Evolutionary conservation across 2,329 filamentous ascomycete genomes (phyloP).

Genomic region (Fulvia fulva): DNA sequence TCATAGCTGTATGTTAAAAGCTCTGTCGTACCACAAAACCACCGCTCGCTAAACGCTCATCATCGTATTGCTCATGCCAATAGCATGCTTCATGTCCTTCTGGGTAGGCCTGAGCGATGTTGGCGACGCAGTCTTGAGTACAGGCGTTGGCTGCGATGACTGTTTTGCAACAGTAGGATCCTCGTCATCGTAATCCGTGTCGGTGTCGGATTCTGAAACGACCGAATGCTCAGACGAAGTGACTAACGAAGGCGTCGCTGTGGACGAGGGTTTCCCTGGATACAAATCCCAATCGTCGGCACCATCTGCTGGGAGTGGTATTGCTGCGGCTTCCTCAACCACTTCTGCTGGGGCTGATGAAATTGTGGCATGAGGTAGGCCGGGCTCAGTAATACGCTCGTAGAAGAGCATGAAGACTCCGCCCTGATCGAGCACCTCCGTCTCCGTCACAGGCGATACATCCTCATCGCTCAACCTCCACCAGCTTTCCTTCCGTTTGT

Average conservation of each 20-base stretch:
- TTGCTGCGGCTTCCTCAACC: constrained; percentile 10
- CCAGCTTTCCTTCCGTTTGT: constrained; percentile 58
- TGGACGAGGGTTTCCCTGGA: constrained; percentile 2
- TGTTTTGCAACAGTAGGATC: not conserved
- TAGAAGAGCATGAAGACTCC: constrained; percentile 98
- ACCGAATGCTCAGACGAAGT: constrained; percentile 18
- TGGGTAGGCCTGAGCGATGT: not conserved
- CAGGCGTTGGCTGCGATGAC: constrained; percentile 26
- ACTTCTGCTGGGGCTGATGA: not conserved
- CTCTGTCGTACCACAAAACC: not conserved
- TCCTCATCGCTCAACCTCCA: constrained; percentile 89
- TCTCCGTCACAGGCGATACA: constrained; percentile 69
- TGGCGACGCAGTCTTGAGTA: constrained; percentile 23
- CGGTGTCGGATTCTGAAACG: constrained; percentile 17
- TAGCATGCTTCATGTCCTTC: constrained; percentile 11
- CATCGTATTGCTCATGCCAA: constrained; percentile 11
- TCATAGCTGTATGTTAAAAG: not conserved
- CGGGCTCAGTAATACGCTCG: constrained; percentile 51
- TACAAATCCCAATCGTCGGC: constrained; percentile 17
- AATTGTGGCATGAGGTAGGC: not conserved
- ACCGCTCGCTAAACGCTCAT: constrained; percentile 14
- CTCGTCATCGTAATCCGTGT: constrained; percentile 4
- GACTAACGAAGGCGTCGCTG: constrained; percentile 17
- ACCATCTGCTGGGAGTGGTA: constrained; percentile 18
- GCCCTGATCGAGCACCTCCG: constrained; percentile 67